Conservation (phyloP, 129 eudicot genomes). For the Glebionis coronaria region DNA sequence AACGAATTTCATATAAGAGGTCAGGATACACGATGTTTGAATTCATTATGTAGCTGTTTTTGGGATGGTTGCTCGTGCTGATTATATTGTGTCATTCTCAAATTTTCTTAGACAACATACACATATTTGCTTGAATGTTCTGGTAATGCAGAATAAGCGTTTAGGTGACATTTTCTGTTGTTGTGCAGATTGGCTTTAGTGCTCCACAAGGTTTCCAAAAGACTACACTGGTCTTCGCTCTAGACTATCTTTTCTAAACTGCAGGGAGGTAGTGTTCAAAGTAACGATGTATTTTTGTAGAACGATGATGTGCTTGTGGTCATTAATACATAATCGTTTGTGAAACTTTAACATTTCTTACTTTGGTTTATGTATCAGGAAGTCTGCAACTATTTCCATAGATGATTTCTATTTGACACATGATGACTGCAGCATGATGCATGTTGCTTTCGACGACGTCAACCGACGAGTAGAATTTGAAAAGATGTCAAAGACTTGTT, state of each 20-base stretch:
- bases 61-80: neutral
- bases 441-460: too few species aligned
- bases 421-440: too few species aligned
- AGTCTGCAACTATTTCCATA: slow-evolving; percentile 79
- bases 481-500: too few species aligned
- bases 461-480: too few species aligned
- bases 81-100: neutral
- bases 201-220: slow-evolving; percentile 99
- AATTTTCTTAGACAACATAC: neutral
- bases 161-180: slow-evolving; percentile 16
- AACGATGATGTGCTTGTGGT: slow-evolving; percentile 10
- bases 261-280: slow-evolving; percentile 63
- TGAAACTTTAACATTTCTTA: slow-evolving; percentile 21
- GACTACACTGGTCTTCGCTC: slow-evolving; percentile 90
- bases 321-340: slow-evolving; percentile 1
- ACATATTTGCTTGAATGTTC: neutral
- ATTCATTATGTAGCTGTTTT: neutral
- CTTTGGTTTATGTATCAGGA: slow-evolving; percentile 54
- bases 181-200: slow-evolving; percentile 91
- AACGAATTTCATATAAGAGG: neutral
- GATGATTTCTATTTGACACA: slow-evolving; percentile 93
- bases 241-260: slow-evolving; percentile 64
- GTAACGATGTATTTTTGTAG: slow-evolving; percentile 26
- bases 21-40: neutral
- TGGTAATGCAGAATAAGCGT: slow-evolving; percentile 11